Conservation (phyloP, 169 alveolate species). For the Theileria parva region DNA sequence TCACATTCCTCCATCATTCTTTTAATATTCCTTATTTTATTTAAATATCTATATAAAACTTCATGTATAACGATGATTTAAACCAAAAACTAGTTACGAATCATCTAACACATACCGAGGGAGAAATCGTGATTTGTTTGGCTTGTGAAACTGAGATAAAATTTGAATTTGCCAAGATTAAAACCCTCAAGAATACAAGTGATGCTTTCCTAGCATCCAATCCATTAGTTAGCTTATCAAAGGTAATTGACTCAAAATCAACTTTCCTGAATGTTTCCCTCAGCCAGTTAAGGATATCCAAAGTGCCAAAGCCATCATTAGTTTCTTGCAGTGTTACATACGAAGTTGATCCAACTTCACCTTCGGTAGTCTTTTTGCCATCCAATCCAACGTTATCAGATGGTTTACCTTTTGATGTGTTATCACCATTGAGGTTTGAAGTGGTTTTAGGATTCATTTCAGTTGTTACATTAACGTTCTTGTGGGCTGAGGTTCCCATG, state of each 20-base stretch:
- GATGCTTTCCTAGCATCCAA: conserved; percentile 37
- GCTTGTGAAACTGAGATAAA: conserved; percentile 39
- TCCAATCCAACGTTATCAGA: too few species aligned
- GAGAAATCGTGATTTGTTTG: conserved; percentile 16
- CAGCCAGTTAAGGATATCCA: conserved; percentile 36
- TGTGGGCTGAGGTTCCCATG: neutral
- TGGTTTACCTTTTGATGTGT: too few species aligned
- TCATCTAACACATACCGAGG: conserved; percentile 11
- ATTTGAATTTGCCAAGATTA: conserved; percentile 60
- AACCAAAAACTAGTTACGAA: neutral
- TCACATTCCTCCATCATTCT: neutral
- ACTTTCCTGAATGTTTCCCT: conserved; percentile 40
- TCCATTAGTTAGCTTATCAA: conserved; percentile 24
- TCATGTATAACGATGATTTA: neutral
- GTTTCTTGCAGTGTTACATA: neutral
- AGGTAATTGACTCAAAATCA: conserved; percentile 7
- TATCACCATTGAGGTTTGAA: too few species aligned
- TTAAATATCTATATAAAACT: neutral
- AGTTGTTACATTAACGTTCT: neutral
- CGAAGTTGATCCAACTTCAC: too few species aligned
- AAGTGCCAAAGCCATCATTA: conserved; percentile 27
- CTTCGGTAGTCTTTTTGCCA: too few species aligned
- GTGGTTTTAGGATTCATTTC: too few species aligned
- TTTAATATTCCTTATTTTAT: neutral
- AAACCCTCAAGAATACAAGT: conserved; percentile 53